These are phyloP conservation scores for Hyphopichia wangnamkhiaoensis DNA, from an alignment of 1,139 yeast genomes.

Conservation along the genomic window DNA sequence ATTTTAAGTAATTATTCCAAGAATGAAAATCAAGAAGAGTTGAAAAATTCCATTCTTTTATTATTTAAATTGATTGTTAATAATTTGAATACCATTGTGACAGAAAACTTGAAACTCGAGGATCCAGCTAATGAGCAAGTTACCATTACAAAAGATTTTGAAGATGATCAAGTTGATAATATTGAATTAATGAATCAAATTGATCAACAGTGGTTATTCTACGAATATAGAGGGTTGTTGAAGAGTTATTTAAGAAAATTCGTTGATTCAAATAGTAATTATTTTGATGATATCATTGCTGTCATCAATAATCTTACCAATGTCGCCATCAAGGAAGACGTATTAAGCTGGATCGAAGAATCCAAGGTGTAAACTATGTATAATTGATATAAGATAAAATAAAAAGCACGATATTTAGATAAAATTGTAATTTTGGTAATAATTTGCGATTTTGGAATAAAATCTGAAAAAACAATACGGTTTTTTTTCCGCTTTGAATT, in stretches of 20 bases:
- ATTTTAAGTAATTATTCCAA: slow-evolving; percentile 24
- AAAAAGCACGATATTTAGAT: background rate
- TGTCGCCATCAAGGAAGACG: slow-evolving; percentile 27
- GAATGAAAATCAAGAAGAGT: slow-evolving; percentile 10
- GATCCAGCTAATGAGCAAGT: slow-evolving; percentile 22
- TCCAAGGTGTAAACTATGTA: slow-evolving; percentile 6
- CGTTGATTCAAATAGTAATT: slow-evolving; percentile 17
- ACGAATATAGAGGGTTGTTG: slow-evolving; percentile 45
- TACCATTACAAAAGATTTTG: slow-evolving; percentile 26
- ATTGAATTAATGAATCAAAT: slow-evolving; percentile 22
- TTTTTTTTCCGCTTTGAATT: no score
- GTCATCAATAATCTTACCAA: slow-evolving; percentile 26
- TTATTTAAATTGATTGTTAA: slow-evolving; percentile 37
- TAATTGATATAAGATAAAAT: background rate
- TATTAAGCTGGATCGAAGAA: slow-evolving; percentile 33
- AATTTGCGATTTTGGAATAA: no score
- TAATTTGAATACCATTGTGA: slow-evolving; percentile 34
- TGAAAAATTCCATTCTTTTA: slow-evolving; percentile 27
- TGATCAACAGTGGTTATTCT: slow-evolving; percentile 45
- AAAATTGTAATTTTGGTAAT: background rate
- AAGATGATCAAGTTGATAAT: slow-evolving; percentile 25
- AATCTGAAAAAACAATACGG: no score
- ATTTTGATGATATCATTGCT: slow-evolving; percentile 22
- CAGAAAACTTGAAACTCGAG: slow-evolving; percentile 20
- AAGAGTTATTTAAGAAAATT: slow-evolving; percentile 41